These are phyloP conservation scores for Chalciporus sphaerocephalus DNA, from an alignment of 768 basidiomycete species.

Conservation along the genomic window DNA sequence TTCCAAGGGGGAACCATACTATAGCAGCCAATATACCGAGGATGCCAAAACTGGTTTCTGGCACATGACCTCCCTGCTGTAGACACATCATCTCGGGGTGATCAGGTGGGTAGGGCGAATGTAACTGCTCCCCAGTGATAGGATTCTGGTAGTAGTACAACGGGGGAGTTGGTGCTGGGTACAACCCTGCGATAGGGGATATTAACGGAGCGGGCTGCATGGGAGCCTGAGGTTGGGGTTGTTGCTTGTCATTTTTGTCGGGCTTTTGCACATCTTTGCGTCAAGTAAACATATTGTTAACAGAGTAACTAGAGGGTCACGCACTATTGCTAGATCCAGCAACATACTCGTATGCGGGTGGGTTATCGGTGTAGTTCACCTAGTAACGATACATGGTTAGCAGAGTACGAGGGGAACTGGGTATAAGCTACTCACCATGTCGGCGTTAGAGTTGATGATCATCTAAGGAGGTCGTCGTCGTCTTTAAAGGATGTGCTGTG, in stretches of 20 bases:
- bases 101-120: conserved; percentile 65
- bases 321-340: conserved; percentile 27
- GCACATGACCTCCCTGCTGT: conserved; percentile 68
- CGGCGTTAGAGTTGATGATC: conserved; percentile 22
- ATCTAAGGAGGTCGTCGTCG: conserved; percentile 11
- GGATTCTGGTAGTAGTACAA: conserved; percentile 69
- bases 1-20: conserved; percentile 82
- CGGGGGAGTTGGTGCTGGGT: conserved; percentile 29
- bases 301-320: conserved; percentile 6
- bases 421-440: conserved; percentile 24
- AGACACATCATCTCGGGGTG: conserved; percentile 84
- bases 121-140: conserved; percentile 48
- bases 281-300: neutral
- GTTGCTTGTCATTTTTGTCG: conserved; percentile 9
- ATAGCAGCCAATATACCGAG: conserved; percentile 77
- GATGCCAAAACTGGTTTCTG: conserved; percentile 60
- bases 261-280: conserved; percentile 10
- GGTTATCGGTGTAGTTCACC: conserved; percentile 33
- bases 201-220: conserved; percentile 7
- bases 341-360: conserved; percentile 48
- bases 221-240: conserved; percentile 5
- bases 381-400: conserved; percentile 3
- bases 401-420: neutral
- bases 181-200: conserved; percentile 16
- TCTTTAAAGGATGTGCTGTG: neutral